These are phyloP conservation scores for Beverwykella pulmonaria DNA, from an alignment of 495 filamentous ascomycete genomes.

Conservation along the genomic window DNA sequence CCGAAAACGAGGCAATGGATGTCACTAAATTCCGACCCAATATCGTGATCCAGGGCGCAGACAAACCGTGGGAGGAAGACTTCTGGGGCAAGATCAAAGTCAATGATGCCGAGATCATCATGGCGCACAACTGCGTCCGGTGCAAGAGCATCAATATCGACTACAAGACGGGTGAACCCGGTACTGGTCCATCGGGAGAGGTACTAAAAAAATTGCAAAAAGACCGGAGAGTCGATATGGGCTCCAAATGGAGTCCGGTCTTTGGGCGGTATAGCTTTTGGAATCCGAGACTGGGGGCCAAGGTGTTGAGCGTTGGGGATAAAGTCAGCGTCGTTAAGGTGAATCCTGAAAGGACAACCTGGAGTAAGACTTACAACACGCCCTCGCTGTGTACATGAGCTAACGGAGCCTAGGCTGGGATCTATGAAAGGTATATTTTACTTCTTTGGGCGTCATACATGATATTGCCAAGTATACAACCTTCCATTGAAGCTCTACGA, in stretches of 20 bases:
- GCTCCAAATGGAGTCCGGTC: constrained; percentile 73
- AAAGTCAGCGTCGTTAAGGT: constrained; percentile 63
- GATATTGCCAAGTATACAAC: neutral
- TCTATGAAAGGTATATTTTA: neutral
- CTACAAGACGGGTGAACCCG: constrained; percentile 70
- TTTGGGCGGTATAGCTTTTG: constrained; percentile 84
- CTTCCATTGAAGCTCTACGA: neutral
- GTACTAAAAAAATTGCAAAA: constrained; percentile 77
- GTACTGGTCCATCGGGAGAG: constrained; percentile 62
- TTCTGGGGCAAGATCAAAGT: constrained; percentile 71
- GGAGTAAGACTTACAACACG: constrained; percentile 53
- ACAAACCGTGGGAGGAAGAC: constrained; percentile 75
- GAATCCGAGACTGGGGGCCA: constrained; percentile 41
- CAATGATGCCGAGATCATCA: constrained; percentile 50
- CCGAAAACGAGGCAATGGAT: constrained; percentile 60
- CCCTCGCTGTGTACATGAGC: neutral
- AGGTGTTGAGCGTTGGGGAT: constrained; percentile 67
- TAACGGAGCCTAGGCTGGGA: constrained; percentile 11
- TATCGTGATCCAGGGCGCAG: constrained; percentile 68
- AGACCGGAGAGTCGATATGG: constrained; percentile 75
- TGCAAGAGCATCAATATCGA: constrained; percentile 83
- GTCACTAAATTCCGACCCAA: constrained; percentile 86
- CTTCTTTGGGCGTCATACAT: neutral
- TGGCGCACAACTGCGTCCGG: constrained; percentile 80
- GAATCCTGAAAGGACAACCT: constrained; percentile 62